Evolutionary conservation across 192 early-diverging fungal species (phyloP).

Genomic region (Spinellus fusiger): DNA sequence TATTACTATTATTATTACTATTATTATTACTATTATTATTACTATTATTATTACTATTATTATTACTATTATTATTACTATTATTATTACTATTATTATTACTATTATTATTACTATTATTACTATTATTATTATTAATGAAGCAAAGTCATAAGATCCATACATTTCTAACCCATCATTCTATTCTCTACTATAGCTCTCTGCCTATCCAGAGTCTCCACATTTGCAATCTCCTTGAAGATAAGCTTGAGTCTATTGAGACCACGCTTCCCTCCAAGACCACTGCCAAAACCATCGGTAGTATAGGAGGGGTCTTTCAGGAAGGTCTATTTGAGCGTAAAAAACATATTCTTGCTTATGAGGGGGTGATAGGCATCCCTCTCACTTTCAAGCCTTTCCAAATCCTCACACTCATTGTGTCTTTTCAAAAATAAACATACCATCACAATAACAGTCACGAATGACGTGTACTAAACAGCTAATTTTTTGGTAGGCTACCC

Average conservation of each 20-base stretch:
- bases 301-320: slow-evolving; percentile 19
- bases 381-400: slow-evolving; percentile 59
- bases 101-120: too few species aligned
- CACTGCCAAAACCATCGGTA: slow-evolving; percentile 12
- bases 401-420: slow-evolving; percentile 54
- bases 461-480: too few species aligned
- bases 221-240: slow-evolving; percentile 79
- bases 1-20: too few species aligned
- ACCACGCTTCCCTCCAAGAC: slow-evolving; percentile 3
- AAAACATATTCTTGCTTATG: slow-evolving; percentile 13
- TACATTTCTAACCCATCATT: too few species aligned
- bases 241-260: slow-evolving; percentile 36
- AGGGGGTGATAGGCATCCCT: slow-evolving; percentile 29
- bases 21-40: too few species aligned
- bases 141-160: too few species aligned
- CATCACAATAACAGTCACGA: background rate
- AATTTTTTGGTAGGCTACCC: too few species aligned
- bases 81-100: too few species aligned
- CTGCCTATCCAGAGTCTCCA: slow-evolving; percentile 43
- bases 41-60: too few species aligned
- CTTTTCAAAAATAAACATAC: background rate
- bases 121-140: too few species aligned
- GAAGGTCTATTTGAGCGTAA: slow-evolving; percentile 21
- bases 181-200: slow-evolving; percentile 28
- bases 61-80: too few species aligned